Evolutionary conservation across 768 basidiomycete species (phyloP).

Genomic region (Sporobolomyces roseus): DNA sequence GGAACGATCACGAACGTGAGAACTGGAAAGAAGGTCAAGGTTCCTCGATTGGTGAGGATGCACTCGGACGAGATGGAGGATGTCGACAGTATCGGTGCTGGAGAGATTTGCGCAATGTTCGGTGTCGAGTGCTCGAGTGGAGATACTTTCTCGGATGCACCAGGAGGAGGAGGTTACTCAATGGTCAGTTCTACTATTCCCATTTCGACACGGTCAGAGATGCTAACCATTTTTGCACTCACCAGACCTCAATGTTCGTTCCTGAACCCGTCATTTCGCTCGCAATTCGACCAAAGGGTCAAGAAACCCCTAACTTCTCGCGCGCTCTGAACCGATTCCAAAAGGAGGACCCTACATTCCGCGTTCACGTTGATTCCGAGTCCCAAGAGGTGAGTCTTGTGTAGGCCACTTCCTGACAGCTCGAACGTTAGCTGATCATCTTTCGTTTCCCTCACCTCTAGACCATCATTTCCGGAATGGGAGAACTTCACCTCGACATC

Average conservation of each 20-base stretch:
- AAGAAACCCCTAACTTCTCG: slow-evolving; percentile 93
- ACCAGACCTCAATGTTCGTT: slow-evolving; percentile 93
- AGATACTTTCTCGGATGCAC: slow-evolving; percentile 84
- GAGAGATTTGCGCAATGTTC: slow-evolving; percentile 99
- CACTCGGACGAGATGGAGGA: slow-evolving; percentile 99
- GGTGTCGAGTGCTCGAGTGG: slow-evolving; percentile 97
- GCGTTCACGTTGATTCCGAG: slow-evolving; percentile 88
- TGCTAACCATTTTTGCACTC: not conserved
- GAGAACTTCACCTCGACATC: slow-evolving; percentile 95
- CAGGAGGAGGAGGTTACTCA: slow-evolving; percentile 74
- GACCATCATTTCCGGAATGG: slow-evolving; percentile 99
- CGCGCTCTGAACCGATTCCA: slow-evolving; percentile 95
- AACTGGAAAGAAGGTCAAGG: slow-evolving; percentile 95
- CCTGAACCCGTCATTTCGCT: slow-evolving; percentile 98
- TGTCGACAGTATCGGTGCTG: slow-evolving; percentile 85
- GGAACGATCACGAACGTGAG: slow-evolving; percentile 82
- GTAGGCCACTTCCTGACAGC: too few relatives aligned
- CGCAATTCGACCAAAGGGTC: slow-evolving; percentile 82
- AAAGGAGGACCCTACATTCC: slow-evolving; percentile 98
- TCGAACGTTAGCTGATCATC: too few relatives aligned
- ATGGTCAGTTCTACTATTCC: slow-evolving; percentile 58
- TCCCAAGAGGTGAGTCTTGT: slow-evolving; percentile 70
- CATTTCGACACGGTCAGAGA: not conserved
- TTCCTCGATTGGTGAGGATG: slow-evolving; percentile 93
- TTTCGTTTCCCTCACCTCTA: slow-evolving; percentile 46